A percentile compares a stretch with the other conserved stretches of the same genome.
phyloP scores from a whole-genome alignment of 2,329 filamentous ascomycete species.

The Hyphodiscus sp. region DNA sequence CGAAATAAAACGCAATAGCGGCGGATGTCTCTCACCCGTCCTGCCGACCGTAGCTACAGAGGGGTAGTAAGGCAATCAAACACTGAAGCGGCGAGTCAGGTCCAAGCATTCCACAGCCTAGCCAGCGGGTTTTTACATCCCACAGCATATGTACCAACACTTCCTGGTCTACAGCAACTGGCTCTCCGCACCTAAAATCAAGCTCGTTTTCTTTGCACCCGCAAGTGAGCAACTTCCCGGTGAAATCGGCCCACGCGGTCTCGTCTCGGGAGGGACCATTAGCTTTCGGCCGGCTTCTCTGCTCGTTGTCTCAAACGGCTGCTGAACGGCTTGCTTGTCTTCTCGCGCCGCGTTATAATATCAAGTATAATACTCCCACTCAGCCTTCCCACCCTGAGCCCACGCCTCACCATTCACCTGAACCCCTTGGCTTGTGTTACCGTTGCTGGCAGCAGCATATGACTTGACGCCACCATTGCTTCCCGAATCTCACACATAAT shows the following conservation, averaged over 20 bases:
- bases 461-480: neutral
- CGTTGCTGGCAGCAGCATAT: neutral
- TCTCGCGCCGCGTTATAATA: constrained; percentile 1
- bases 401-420: constrained; percentile 1
- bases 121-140: constrained; percentile 1
- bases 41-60: constrained; percentile 12
- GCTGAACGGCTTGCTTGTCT: neutral
- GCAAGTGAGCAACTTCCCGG: constrained; percentile 6
- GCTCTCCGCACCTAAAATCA: neutral
- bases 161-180: neutral
- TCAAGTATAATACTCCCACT: neutral
- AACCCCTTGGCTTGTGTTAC: constrained; percentile 3
- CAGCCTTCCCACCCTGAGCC: constrained; percentile 3
- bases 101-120: constrained; percentile 9
- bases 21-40: constrained; percentile 20
- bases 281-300: constrained; percentile 13
- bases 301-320: constrained; percentile 5
- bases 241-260: constrained; percentile 14
- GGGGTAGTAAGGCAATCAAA: constrained; percentile 18
- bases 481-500: constrained; percentile 1
- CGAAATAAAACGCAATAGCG: constrained; percentile 8
- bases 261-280: constrained; percentile 16
- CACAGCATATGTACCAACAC: constrained; percentile 3
- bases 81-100: constrained; percentile 10
- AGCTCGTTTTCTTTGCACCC: constrained; percentile 1